Base-by-base conservation (phyloP, 2,329 filamentous ascomycete genomes). In the Nannizzia gypsea region DNA sequence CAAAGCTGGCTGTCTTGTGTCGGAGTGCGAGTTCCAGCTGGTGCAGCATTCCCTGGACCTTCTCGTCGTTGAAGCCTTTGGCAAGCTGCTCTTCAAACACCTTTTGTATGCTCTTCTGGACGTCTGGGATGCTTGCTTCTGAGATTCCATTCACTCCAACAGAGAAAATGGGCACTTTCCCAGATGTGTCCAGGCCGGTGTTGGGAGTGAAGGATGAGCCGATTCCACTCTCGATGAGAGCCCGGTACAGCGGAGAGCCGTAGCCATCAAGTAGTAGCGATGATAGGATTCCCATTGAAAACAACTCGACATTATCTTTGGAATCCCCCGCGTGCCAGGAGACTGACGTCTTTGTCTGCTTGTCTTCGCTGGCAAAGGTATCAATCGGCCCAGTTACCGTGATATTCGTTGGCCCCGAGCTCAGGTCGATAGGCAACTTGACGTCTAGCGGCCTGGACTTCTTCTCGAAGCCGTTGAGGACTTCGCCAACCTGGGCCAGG, bases 151-250 rank as follows among this genome's bases (percentile, higher is more conserved):
- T 95, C 34, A 97, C 76, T 1, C 93, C 93, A 44, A 97, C 83
- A 0, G 92, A 96, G 70, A 97, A 95, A 50, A 96, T 87, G 1
- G 88, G 89, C 17, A 82, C 80, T 66, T 83, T 88, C 22, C 84
- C 87, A 28, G 87, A 89, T 58, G 82, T 83, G 70, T 96, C 92
- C 67, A 93, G 95, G 11, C 93, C 93, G 1, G 90, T 89, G 69
- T 99, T 99, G 2, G 93, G 90, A 58, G 90, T 95, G 77, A 90
- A 99, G 67, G 96, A 92, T 0, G 90, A 89, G 22, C 93, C 93
- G 42, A 99, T 81, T 0, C 90, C 91, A 54, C 87, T 84, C 71
- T 97, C 92, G 59, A 99, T 88, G 61, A 99, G 78, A 1, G 87
- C 89, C 63, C 86, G 86, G 72, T 97, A 97, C 60, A 99, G 75